Evolutionary conservation across 331 rosid species (phyloP), one percentile per base, ranked within the genome.

Genomic region (Acacia concinna): DNA sequence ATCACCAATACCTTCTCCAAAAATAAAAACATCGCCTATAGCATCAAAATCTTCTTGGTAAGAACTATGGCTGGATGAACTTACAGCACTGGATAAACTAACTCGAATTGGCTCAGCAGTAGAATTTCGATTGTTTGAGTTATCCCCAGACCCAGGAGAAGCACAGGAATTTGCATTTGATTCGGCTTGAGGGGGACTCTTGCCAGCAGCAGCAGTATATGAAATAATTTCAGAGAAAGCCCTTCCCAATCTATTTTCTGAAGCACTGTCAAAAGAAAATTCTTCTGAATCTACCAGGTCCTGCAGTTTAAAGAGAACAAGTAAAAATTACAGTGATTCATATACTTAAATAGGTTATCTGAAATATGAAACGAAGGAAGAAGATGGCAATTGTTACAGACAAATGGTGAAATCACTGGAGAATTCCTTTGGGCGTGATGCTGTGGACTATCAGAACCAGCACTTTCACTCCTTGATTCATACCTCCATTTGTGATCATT

Each of bases 1-100:
- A 84, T 87, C 84, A 54, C 86, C 78, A 47, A 88, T 79, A 84
- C 96, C 91, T 90, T 93, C 93, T 44, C 98, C 98, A 97, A 97
- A 95, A 64, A 95, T 81, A 77, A 85, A 91, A 77, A 91, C 92
- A 90, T 93, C 99, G 43, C 97, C 88, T 41, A 86, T 69, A 79
- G 91, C 84, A 84, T 92, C 98, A 81, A 90, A 85, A 82, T 95
- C 97, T 71, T 95, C 97, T 27, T 84, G 90, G 76, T 60, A 86
- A 71, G 99, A 95, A 70, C 96, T 89, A 83, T 90, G 99, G 83
- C 98, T 95, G 69, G 98, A 95, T 63, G 97, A 95, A 87, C 98
- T 95, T 60, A 95, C 90, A 20, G 92, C 97, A 86, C 98, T 95
- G 56, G 98, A 95, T 82, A 88, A 85, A 86, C 99, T 95, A 75